phyloP scores from a whole-genome alignment of 805 yeast genomes.

The Jamesozyma piceae region DNA sequence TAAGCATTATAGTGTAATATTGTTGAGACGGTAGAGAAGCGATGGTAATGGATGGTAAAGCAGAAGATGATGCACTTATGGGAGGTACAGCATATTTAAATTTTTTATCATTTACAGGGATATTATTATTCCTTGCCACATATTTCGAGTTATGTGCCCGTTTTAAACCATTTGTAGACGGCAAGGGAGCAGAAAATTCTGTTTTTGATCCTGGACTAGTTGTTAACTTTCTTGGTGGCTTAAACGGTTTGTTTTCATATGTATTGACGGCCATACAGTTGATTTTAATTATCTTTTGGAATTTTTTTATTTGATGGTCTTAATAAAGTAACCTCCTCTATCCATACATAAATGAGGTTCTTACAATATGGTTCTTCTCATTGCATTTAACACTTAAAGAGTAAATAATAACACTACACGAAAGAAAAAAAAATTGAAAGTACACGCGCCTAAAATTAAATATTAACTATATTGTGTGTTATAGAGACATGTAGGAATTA shows the following conservation, averaged over 20 bases:
- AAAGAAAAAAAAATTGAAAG: too few relatives aligned
- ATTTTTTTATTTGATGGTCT: too few relatives aligned
- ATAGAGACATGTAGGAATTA: too few relatives aligned
- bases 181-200: neutral
- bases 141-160: neutral
- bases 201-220: neutral
- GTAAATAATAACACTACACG: too few relatives aligned
- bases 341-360: too few relatives aligned
- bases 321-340: too few relatives aligned
- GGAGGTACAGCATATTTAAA: neutral
- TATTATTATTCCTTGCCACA: neutral
- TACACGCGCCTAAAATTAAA: too few relatives aligned
- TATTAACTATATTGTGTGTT: too few relatives aligned
- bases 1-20: conserved; percentile 42
- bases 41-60: neutral
- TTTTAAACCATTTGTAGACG: neutral
- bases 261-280: neutral
- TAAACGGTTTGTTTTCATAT: conserved; percentile 1
- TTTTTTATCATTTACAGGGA: neutral
- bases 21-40: neutral
- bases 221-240: conserved; percentile 4
- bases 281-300: neutral
- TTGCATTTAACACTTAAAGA: too few relatives aligned
- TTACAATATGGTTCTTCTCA: too few relatives aligned
- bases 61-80: neutral